Conservation (phyloP, 805 yeast species). For the Wickerhamiella dianesei region DNA sequence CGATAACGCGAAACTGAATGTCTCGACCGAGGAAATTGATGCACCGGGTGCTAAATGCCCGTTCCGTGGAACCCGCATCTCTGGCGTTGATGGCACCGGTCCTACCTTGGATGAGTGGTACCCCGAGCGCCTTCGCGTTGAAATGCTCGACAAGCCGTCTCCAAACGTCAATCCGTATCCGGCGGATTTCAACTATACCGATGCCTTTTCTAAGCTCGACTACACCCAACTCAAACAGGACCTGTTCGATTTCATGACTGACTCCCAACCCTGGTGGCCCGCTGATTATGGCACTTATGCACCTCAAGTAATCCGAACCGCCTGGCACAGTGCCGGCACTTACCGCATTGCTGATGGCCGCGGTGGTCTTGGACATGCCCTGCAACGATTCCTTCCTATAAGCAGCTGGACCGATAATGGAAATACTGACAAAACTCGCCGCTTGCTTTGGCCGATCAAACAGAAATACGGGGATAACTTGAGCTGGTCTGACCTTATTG, state of each 20-base stretch:
- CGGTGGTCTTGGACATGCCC: slow-evolving; percentile 14
- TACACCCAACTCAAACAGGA: slow-evolving; percentile 12
- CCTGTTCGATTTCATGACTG: slow-evolving; percentile 8
- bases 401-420: slow-evolving; percentile 14
- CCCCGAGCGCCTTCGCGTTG: slow-evolving; percentile 13
- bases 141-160: slow-evolving; percentile 11
- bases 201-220: slow-evolving; percentile 8
- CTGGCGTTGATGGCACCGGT: slow-evolving; percentile 12
- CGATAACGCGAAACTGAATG: slow-evolving; percentile 4
- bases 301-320: slow-evolving; percentile 14
- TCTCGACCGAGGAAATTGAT: slow-evolving; percentile 4
- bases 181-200: slow-evolving; percentile 5
- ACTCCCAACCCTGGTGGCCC: slow-evolving; percentile 16
- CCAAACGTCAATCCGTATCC: slow-evolving; percentile 8
- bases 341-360: slow-evolving; percentile 17
- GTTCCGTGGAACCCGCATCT: slow-evolving; percentile 12
- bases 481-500: slow-evolving; percentile 15
- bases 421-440: slow-evolving; percentile 15
- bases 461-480: slow-evolving; percentile 16
- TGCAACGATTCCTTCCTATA: slow-evolving; percentile 14
- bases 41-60: slow-evolving; percentile 10
- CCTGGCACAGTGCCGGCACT: slow-evolving; percentile 16
- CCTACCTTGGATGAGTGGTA: slow-evolving; percentile 11
- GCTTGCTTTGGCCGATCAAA: slow-evolving; percentile 16
- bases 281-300: slow-evolving; percentile 16